Percentiles rank a stretch among this genome's conserved stretches.
Evolutionary conservation across 2,329 filamentous ascomycete genomes (phyloP).

Genomic region (Knoxdaviesia capensis): DNA sequence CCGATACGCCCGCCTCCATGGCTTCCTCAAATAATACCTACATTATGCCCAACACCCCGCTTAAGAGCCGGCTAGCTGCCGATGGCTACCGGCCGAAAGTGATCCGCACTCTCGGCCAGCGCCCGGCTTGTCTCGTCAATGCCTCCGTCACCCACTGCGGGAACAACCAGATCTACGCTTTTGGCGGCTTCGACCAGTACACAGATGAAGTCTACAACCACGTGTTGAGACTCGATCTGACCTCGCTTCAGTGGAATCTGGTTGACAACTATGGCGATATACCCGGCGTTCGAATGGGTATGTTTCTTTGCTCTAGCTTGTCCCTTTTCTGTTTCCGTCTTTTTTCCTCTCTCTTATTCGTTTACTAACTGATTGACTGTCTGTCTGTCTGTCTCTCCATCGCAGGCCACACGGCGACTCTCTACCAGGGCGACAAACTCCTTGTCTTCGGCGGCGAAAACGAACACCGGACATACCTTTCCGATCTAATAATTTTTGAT

Average conservation of each 20-base stretch:
- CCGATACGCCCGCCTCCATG: too few species aligned
- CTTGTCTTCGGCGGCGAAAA: constrained; percentile 96
- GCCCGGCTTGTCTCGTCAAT: constrained; percentile 89
- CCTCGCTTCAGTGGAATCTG: constrained; percentile 78
- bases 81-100: constrained; percentile 76
- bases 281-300: constrained; percentile 90
- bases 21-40: constrained; percentile 52
- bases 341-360: not conserved
- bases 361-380: constrained; percentile 2
- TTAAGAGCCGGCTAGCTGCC: constrained; percentile 40
- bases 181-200: constrained; percentile 96
- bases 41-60: constrained; percentile 74
- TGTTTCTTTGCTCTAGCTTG: constrained; percentile 8
- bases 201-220: constrained; percentile 99
- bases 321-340: not conserved
- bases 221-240: constrained; percentile 71
- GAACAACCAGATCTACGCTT: constrained; percentile 93
- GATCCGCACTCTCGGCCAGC: constrained; percentile 55
- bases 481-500: constrained; percentile 90
- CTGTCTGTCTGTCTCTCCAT: not conserved
- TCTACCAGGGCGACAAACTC: constrained; percentile 89
- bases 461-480: constrained; percentile 86
- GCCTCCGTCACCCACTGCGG: constrained; percentile 97
- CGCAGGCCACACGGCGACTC: constrained; percentile 74
- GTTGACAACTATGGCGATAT: constrained; percentile 99